Base-by-base conservation (phyloP, 176 grass and related monocot species). In the Raddia guianensis region DNA sequence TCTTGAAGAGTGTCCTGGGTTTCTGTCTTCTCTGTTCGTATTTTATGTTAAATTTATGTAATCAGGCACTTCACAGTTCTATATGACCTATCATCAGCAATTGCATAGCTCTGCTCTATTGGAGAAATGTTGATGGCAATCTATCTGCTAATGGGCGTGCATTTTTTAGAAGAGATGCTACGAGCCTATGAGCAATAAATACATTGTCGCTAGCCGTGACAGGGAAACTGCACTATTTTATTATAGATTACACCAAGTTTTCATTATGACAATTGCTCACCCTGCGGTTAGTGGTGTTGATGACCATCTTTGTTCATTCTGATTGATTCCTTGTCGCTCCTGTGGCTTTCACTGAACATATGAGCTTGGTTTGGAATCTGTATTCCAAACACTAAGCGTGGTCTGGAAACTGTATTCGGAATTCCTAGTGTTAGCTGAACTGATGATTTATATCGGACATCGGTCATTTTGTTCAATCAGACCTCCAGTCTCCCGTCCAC, bases 11-110 rank as follows among this genome's bases (percentile, higher is more conserved):
- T 50, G 40, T 82, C 48, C 18, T 73, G 52, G 59, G 37, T 79
- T 77, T 3, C 20, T 61, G 49, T 73, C 9, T 56, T 42, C 42
- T 73, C 62, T 62, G 34, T 18, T 10, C 68, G 47, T 70, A 55
- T 53, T 76, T 73, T 52, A 5, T 70, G 34, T 48, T 68, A 40
- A 42, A 10, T 54, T 16, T n/a, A 12, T 83, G 49, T 77, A 72
- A 43, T 75, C 12, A 49, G 70, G 9, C 49, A 49, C 18, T 57
- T 64, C 0, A 19, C 3, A 63, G 12, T 54, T 72, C 50, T 60
- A 64, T 8, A 9, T 32, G 21, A 49, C 35, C n/a, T 37, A 2
- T 44, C 10, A 12, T 42, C 59, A 49, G 37, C 37, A n/a, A 40
- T 86, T 58, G 45, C 11, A 35, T 21, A 49, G 2, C 6, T 45